Evolutionary conservation across 371 early-diverging fungal genomes (phyloP).

Genomic region (Mortierella sp.): DNA sequence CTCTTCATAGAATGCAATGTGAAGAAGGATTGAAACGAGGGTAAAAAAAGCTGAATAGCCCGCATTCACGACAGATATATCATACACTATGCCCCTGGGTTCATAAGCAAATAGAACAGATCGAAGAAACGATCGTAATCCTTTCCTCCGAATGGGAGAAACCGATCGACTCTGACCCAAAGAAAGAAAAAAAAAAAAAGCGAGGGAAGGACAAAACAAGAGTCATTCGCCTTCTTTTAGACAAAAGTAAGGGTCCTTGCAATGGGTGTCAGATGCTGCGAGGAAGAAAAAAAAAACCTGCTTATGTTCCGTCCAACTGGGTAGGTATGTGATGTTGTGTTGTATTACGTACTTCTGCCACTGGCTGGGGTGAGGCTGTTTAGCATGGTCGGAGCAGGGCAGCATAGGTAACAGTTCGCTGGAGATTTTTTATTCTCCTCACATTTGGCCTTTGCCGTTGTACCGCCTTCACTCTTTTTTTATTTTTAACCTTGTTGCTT

Average conservation of each 20-base stretch:
- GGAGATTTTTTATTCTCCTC: neutral
- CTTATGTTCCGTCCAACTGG: no score
- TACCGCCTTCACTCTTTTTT: conserved; percentile 8
- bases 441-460: conserved; percentile 8
- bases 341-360: no score
- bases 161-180: neutral
- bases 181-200: conserved; percentile 1
- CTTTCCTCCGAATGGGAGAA: conserved; percentile 5
- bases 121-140: conserved; percentile 18
- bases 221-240: neutral
- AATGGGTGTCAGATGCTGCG: neutral
- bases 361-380: no score
- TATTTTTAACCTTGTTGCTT: neutral
- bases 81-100: neutral
- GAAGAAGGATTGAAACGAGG: neutral
- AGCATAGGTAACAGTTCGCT: neutral
- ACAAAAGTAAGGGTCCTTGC: neutral
- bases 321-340: no score
- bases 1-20: neutral
- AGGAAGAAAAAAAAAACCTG: neutral
- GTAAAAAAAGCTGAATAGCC: neutral
- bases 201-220: conserved; percentile 2
- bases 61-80: neutral
- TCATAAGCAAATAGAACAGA: conserved; percentile 19
- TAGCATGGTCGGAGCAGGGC: no score